Percentiles rank a stretch among this genome's conserved stretches.
Evolutionary conservation across 2,329 filamentous ascomycete species (phyloP).

Genomic region (Microsporum ferrugineum): DNA sequence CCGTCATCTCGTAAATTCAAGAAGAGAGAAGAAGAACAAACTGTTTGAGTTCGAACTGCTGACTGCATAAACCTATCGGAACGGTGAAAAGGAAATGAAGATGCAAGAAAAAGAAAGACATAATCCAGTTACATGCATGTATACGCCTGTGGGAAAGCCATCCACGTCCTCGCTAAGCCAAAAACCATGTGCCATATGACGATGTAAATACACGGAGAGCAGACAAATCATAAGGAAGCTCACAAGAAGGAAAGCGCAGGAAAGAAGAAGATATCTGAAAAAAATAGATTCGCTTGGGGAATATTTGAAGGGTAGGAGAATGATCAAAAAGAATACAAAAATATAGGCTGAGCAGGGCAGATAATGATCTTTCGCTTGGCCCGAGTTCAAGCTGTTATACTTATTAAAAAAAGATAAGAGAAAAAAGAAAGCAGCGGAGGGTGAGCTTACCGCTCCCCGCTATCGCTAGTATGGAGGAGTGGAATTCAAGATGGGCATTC

Average conservation of each 20-base stretch:
- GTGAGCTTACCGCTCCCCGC: background rate
- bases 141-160: background rate
- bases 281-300: background rate
- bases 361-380: background rate
- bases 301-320: background rate
- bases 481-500: background rate
- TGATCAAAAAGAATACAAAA: background rate
- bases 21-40: background rate
- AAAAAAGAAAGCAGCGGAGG: background rate
- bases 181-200: background rate
- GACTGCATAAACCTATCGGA: background rate
- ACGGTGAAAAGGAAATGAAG: background rate
- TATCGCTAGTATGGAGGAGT: background rate
- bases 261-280: background rate
- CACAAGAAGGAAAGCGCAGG: background rate
- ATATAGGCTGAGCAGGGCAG: background rate
- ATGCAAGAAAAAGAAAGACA: background rate
- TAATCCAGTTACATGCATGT: slow-evolving; percentile 1
- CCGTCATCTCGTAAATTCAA: background rate
- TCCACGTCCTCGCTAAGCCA: slow-evolving; percentile 2
- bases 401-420: background rate
- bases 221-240: background rate
- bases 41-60: background rate
- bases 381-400: background rate
- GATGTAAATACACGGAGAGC: background rate